Base-by-base conservation (phyloP, 2,329 filamentous ascomycete genomes). In the Lachnellula occidentalis region DNA sequence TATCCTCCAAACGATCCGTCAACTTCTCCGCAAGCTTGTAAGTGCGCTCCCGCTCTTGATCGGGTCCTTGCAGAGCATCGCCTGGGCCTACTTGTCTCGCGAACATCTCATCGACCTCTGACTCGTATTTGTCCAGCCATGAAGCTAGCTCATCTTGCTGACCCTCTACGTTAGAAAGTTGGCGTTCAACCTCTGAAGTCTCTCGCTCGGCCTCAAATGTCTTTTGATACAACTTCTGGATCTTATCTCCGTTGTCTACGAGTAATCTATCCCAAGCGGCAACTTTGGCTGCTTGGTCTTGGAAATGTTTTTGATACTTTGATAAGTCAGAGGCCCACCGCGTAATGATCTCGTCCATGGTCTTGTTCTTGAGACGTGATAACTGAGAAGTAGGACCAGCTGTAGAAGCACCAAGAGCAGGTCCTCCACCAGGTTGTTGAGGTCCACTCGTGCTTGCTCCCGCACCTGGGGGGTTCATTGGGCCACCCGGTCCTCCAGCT, bases 291-390 rank as follows among this genome's bases (percentile, higher is more conserved):
- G 95, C 92, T 70, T 97, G 91, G 34, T 87, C 81, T 69, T 95
- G 91, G 75, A 97, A 99, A 56, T 95, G 90, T 70, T 96, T 95
- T 68, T 97, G 92, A 68, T 99, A 96, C 68, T 95, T 95, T 51
- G 91, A 88, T 48, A 99, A 77, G 67, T 97, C 94, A 0, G 91
- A 90, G 2, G 94, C 94, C 94, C 94, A 99, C 34, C 91, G 85
- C 4, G 90, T 96, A 61, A 99, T 91, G 60, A 99, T 96, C 70
- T 99, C 94, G 67, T 99, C 94, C 88, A 99, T 96, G 0, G 92
- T 96, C 75, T 96, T 97, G 73, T 96, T 96, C 77, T 96, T 96
- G 37, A 99, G 78, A 27, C 94, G 87, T 4, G 92, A 94, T 66
- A 95, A 84, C 54, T 91, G 86, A 15, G 94, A 92, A 2, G 86